Evolutionary conservation across 2,329 filamentous ascomycete species (phyloP).

Genomic region (Pseudogymnoascus verrucosus): DNA sequence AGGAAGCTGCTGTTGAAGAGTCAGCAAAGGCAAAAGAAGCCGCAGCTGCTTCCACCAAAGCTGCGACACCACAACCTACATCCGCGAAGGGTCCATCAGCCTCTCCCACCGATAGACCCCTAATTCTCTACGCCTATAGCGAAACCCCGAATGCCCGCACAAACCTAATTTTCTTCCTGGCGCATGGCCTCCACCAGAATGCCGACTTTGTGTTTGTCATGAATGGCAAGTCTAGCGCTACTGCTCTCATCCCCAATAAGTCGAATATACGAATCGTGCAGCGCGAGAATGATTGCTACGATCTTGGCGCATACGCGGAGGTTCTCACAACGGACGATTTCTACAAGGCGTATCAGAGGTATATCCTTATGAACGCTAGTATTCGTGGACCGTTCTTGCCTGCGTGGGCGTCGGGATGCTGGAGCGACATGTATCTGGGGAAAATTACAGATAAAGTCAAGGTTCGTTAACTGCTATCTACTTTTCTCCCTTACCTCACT

Average conservation of each 20-base stretch:
- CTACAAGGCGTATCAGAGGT: constrained; percentile 23
- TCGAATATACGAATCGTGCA: constrained; percentile 20
- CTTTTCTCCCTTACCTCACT: not conserved
- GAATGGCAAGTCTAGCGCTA: constrained; percentile 21
- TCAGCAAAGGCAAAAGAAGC: not conserved
- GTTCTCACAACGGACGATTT: constrained; percentile 19
- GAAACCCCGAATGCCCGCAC: constrained; percentile 19
- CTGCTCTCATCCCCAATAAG: constrained; percentile 15
- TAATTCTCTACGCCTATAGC: constrained; percentile 25
- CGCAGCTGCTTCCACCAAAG: not conserved
- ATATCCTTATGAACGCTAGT: constrained; percentile 25
- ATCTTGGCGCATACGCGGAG: constrained; percentile 23
- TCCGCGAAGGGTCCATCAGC: not conserved
- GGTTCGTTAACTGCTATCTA: constrained; percentile 12
- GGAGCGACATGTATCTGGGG: constrained; percentile 23
- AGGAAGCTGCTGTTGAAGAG: not conserved
- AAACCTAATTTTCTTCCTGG: constrained; percentile 25
- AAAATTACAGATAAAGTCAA: constrained; percentile 22
- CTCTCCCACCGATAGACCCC: constrained; percentile 14
- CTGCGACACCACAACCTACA: not conserved
- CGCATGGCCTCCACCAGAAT: constrained; percentile 22
- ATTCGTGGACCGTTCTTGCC: constrained; percentile 25
- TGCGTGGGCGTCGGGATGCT: constrained; percentile 21
- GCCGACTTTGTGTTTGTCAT: constrained; percentile 26
- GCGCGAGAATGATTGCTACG: constrained; percentile 24